Evolutionary conservation across 805 yeast genomes (phyloP), one percentile per base, ranked within the genome.

Genomic region (Saccharomycopsis guyanensis): DNA sequence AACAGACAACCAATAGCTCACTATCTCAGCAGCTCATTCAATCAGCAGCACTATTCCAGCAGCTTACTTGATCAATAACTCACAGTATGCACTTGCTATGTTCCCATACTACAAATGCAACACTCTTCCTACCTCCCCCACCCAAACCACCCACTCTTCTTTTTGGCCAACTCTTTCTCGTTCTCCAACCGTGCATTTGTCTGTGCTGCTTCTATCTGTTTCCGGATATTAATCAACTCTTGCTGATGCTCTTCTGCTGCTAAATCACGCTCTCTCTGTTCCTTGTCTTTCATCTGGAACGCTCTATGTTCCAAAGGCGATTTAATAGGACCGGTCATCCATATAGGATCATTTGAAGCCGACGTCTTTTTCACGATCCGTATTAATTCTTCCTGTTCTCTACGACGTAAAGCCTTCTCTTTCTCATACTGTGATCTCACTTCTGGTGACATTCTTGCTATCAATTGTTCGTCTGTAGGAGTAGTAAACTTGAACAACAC

Each of bases 391-490:
- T 73, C 72, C 57, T 84, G 91, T 60, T 85, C 94, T 48, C 70
- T 67, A 55, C 73, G 73, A 59, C 91, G 73, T 23, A 82, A 60
- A 6, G 68, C 78, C 53, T 68, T 72, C 56, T 82, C 80, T 45
- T 70, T 66, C 55, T 82, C 88, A 60, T 85, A 86, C 50, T 84
- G 82, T 18, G 78, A 79, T 53, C 86, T 71, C 38, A 88, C 67
- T 59, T 89, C 96, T 1, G 97, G 96, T 4, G 95, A 83, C 53
- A 88, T 71, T 42, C 72, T 64, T 0, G 80, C 76, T 35, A 88
- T 72, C 40, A 89, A 63, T 58, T 89, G 75, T 56, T 87, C 95
- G 54, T 86, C 95, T 1, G 89, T 75, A 2, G 97, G 97, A 0
- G 87, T 80, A 0, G 89, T 78, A 61, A 76, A 84, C 53, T 80